Evolutionary conservation across 352 stramenopile species (phyloP).

Genomic region (Blastocystis hominis): DNA sequence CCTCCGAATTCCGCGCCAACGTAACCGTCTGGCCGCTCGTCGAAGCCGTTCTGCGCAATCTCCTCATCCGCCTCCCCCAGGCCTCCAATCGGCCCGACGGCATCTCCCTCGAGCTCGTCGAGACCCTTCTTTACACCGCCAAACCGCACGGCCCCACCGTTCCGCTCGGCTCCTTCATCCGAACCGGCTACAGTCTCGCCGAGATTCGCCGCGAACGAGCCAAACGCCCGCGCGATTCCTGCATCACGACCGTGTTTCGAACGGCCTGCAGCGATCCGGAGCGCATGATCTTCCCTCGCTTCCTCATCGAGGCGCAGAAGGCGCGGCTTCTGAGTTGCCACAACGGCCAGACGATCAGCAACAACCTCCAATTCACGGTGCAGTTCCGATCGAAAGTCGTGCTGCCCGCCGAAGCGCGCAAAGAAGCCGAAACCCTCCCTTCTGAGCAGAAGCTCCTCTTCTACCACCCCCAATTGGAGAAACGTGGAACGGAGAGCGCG

Average conservation of each 20-base stretch:
- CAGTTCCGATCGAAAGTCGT: not conserved
- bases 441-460: not conserved
- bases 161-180: not conserved
- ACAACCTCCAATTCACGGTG: conserved; percentile 1
- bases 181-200: not conserved
- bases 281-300: conserved; percentile 4
- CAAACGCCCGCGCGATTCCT: not conserved
- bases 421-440: not conserved
- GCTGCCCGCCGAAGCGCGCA: not conserved
- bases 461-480: not conserved
- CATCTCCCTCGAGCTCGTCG: not conserved
- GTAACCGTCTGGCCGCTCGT: not conserved
- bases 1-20: not conserved
- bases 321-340: not conserved
- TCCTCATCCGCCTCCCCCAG: not conserved
- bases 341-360: not conserved
- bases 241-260: not conserved
- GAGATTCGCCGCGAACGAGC: not conserved
- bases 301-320: not conserved
- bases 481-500: not conserved
- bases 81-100: not conserved
- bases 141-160: not conserved
- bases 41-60: not conserved
- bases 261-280: not conserved
- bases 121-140: not conserved